Evolutionary conservation across 73 alveolate genomes (phyloP).

Genomic region (Paramecium caudatum): DNA sequence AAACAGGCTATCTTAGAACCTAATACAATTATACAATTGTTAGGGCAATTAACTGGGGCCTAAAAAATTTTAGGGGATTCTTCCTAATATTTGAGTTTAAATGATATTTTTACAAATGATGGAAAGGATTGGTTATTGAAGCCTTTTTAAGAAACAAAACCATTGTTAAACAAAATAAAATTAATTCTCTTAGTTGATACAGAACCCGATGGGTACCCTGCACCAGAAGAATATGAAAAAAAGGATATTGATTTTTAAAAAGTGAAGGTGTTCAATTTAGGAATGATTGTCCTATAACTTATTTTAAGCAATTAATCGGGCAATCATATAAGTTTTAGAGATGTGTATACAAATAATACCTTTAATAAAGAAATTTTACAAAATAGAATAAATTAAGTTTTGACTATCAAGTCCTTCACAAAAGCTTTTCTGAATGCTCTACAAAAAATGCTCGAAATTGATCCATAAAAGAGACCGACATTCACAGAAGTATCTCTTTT

Average conservation of each 20-base stretch:
- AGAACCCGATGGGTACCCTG: not conserved
- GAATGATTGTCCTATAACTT: not conserved
- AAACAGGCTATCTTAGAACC: not conserved
- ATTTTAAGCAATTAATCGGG: not conserved
- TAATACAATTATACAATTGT: not conserved
- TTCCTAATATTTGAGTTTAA: not conserved
- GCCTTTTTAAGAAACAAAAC: not conserved
- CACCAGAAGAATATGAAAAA: not conserved
- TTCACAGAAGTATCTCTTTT: not conserved
- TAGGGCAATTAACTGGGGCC: not conserved
- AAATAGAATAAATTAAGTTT: not conserved
- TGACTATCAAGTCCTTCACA: not conserved
- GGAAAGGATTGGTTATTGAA: not conserved
- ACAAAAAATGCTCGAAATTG: not conserved
- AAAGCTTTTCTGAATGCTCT: not conserved
- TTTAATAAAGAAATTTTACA: not conserved
- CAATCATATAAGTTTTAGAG: not conserved
- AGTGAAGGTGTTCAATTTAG: not conserved
- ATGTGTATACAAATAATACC: not conserved
- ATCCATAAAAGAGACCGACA: constrained; percentile 12
- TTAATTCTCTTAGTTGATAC: too few species aligned
- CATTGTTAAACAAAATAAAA: not conserved
- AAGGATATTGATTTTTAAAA: not conserved
- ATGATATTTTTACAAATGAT: not conserved
- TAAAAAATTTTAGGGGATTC: not conserved